A percentile compares a stretch with the other conserved stretches of the same genome.
Conservation (phyloP, 2,329 filamentous ascomycete genomes). For the Penicillium paneum region DNA sequence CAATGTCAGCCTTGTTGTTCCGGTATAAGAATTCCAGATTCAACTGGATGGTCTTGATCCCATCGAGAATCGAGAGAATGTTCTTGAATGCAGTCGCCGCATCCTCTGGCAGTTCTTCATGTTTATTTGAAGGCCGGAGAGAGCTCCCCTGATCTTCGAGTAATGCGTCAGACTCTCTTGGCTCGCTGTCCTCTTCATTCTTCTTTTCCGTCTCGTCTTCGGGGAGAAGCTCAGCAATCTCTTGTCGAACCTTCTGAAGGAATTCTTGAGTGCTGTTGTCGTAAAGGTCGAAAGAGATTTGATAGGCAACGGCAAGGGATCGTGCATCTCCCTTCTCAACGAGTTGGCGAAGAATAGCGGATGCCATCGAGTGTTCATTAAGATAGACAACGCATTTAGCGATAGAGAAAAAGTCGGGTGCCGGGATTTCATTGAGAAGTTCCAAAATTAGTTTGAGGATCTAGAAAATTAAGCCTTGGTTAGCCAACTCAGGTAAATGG, state of each 20-base stretch:
- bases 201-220: constrained; percentile 44
- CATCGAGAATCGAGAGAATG: constrained; percentile 67
- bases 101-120: constrained; percentile 45
- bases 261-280: constrained; percentile 99
- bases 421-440: constrained; percentile 87
- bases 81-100: constrained; percentile 55
- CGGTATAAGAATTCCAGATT: constrained; percentile 96
- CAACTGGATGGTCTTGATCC: constrained; percentile 88
- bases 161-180: constrained; percentile 58
- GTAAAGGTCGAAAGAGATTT: constrained; percentile 96
- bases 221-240: constrained; percentile 60
- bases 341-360: constrained; percentile 76
- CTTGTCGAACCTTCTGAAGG: constrained; percentile 79
- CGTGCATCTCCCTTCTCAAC: constrained; percentile 74
- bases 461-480: constrained; percentile 37
- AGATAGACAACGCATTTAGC: constrained; percentile 97
- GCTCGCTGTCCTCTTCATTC: constrained; percentile 52
- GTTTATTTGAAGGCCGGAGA: constrained; percentile 43
- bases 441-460: constrained; percentile 91
- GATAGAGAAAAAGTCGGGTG: constrained; percentile 95
- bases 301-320: constrained; percentile 84
- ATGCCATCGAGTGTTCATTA: constrained; percentile 86
- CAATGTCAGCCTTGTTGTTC: constrained; percentile 88
- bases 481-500: not conserved
- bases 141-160: constrained; percentile 50